A percentile compares a stretch with the other conserved stretches of the same genome.
Evolutionary conservation across 192 early-diverging fungal genomes (phyloP).

Genomic region (Podila minutissima): DNA sequence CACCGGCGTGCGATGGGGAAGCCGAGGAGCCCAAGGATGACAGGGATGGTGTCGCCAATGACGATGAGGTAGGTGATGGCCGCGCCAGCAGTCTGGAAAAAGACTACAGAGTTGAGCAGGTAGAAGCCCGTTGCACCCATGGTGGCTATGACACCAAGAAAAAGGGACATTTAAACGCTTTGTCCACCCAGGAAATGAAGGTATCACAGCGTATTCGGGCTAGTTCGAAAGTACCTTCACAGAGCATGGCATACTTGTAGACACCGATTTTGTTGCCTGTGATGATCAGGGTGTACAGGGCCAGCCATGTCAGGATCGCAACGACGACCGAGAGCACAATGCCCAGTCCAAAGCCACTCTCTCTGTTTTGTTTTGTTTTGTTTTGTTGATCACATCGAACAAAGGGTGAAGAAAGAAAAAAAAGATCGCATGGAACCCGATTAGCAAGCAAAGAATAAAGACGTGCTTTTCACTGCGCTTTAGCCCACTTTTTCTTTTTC

Average conservation of each 20-base stretch:
- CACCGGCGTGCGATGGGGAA: slow-evolving; percentile 36
- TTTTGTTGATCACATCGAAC: background rate
- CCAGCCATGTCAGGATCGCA: slow-evolving; percentile 55
- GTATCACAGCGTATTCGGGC: background rate
- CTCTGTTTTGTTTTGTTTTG: slow-evolving; percentile 10
- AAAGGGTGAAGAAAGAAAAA: background rate
- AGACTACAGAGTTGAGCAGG: slow-evolving; percentile 62
- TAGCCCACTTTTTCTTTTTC: background rate
- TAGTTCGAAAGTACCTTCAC: slow-evolving; percentile 26
- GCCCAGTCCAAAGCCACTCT: slow-evolving; percentile 67
- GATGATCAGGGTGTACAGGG: slow-evolving; percentile 65
- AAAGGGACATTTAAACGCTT: background rate
- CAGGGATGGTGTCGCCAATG: slow-evolving; percentile 60
- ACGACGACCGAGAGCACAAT: slow-evolving; percentile 57
- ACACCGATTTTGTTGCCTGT: slow-evolving; percentile 58
- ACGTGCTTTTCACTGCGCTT: background rate
- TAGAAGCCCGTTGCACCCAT: slow-evolving; percentile 64
- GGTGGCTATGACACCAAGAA: slow-evolving; percentile 28
- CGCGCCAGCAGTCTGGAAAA: slow-evolving; percentile 67
- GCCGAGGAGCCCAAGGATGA: slow-evolving; percentile 45
- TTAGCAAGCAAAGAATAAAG: too few species aligned
- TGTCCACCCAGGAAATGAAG: too few species aligned
- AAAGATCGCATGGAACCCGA: background rate
- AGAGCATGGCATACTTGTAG: slow-evolving; percentile 63
- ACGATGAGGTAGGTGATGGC: slow-evolving; percentile 72